Conservation (phyloP, 148 eudicot genomes). For the Euryodendron excelsum region DNA sequence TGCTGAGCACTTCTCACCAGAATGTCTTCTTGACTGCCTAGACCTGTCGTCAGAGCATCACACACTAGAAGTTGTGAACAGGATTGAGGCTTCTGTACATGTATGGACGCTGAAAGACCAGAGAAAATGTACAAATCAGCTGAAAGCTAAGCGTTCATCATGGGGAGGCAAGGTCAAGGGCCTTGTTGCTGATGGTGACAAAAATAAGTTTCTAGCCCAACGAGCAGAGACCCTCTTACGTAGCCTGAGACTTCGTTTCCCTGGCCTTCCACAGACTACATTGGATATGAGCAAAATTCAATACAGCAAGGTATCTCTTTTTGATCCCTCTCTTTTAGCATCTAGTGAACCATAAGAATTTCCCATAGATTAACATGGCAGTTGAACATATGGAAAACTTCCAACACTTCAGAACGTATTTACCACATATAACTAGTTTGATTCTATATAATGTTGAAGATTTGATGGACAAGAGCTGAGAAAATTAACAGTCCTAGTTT, state of each 20-base stretch:
- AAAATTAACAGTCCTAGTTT: not conserved
- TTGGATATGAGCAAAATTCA: constrained; percentile 95
- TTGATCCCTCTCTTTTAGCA: not conserved
- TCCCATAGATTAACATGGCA: not conserved
- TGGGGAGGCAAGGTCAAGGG: constrained; percentile 89
- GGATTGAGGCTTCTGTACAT: constrained; percentile 89
- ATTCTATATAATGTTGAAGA: not conserved
- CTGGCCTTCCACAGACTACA: constrained; percentile 92
- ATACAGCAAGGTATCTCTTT: constrained; percentile 66
- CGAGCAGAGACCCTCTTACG: constrained; percentile 76
- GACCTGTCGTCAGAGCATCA: constrained; percentile 88
- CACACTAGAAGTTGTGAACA: constrained; percentile 78
- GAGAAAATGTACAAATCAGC: constrained; percentile 38
- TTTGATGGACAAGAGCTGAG: not conserved
- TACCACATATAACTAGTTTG: not conserved
- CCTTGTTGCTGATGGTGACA: constrained; percentile 66
- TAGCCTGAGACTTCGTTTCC: constrained; percentile 71
- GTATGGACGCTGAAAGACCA: constrained; percentile 78
- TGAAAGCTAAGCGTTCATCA: constrained; percentile 52
- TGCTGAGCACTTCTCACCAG: constrained; percentile 79
- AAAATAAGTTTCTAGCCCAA: constrained; percentile 59
- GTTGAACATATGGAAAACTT: not conserved
- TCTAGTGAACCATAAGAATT: not conserved
- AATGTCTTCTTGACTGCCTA: constrained; percentile 74
- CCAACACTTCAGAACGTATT: not conserved